Percentiles rank a stretch among this genome's conserved stretches.
phyloP scores from a whole-genome alignment of 345 rosid species.

The Aegle marmelos region DNA sequence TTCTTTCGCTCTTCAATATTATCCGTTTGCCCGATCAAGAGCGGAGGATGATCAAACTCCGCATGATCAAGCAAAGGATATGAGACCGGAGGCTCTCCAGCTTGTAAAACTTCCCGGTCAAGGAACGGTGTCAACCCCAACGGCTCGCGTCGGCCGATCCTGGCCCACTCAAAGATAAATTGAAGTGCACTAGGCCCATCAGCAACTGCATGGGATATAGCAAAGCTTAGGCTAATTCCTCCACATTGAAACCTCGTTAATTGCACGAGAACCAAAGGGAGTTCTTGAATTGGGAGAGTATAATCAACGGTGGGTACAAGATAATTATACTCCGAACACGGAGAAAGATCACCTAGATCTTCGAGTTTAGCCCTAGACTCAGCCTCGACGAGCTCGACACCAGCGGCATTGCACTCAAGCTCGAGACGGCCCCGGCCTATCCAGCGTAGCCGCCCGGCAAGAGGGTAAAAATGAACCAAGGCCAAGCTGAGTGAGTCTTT shows the following conservation, averaged over 20 bases:
- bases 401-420: slow-evolving; percentile 44
- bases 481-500: slow-evolving; percentile 36
- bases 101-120: slow-evolving; percentile 39
- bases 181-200: slow-evolving; percentile 62
- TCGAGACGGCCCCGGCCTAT: slow-evolving; percentile 42
- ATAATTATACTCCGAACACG: slow-evolving; percentile 23
- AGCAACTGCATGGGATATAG: slow-evolving; percentile 48
- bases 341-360: slow-evolving; percentile 40
- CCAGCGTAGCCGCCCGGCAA: slow-evolving; percentile 62
- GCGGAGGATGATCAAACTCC: slow-evolving; percentile 44
- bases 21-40: slow-evolving; percentile 38
- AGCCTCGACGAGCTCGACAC: slow-evolving; percentile 40
- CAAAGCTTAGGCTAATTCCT: slow-evolving; percentile 40
- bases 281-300: slow-evolving; percentile 32
- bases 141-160: slow-evolving; percentile 39
- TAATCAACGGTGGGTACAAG: slow-evolving; percentile 50
- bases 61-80: slow-evolving; percentile 23
- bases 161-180: slow-evolving; percentile 54
- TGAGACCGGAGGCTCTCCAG: slow-evolving; percentile 29
- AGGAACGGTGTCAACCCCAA: slow-evolving; percentile 29
- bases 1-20: slow-evolving; percentile 38
- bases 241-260: slow-evolving; percentile 57
- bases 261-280: slow-evolving; percentile 46
- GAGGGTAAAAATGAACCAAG: slow-evolving; percentile 49
- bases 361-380: slow-evolving; percentile 35